phyloP scores from a whole-genome alignment of 305 asterid genomes.

The Euphrasia arctica region DNA sequence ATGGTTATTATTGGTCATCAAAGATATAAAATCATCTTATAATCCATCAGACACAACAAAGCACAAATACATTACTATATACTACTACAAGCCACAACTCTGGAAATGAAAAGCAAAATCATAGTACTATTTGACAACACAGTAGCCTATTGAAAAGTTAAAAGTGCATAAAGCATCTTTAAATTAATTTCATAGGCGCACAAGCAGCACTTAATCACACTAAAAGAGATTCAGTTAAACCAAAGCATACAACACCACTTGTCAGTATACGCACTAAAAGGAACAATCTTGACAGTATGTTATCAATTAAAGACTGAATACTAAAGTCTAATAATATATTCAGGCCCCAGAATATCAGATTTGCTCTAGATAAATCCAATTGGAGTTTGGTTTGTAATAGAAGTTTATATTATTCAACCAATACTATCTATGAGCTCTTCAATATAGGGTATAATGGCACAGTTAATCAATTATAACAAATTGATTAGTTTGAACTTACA shows the following conservation, averaged over 20 bases:
- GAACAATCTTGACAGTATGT: not conserved
- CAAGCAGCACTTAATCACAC: slow-evolving; percentile 11
- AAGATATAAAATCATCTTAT: slow-evolving; percentile 1
- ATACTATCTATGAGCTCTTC: too few relatives aligned
- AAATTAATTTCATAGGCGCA: not conserved
- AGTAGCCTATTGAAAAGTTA: not conserved
- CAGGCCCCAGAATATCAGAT: too few relatives aligned
- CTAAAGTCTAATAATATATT: too few relatives aligned
- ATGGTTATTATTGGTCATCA: not conserved
- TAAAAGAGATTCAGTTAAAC: not conserved
- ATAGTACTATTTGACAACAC: not conserved
- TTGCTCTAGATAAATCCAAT: too few relatives aligned
- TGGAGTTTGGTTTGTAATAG: too few relatives aligned
- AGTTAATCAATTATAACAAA: too few relatives aligned
- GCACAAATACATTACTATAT: not conserved
- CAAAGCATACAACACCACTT: not conserved
- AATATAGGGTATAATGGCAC: too few relatives aligned
- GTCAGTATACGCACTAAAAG: slow-evolving; percentile 1
- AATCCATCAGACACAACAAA: slow-evolving; percentile 11
- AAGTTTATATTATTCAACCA: too few relatives aligned
- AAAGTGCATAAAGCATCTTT: too few relatives aligned
- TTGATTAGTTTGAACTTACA: too few relatives aligned
- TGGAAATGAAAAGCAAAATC: slow-evolving; percentile 16
- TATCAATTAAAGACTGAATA: too few relatives aligned
- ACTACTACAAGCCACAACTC: slow-evolving; percentile 12